Evolutionary conservation across 139 green algal genomes (phyloP), one percentile per base, ranked within the genome.

Genomic region (Gonium pectorale): DNA sequence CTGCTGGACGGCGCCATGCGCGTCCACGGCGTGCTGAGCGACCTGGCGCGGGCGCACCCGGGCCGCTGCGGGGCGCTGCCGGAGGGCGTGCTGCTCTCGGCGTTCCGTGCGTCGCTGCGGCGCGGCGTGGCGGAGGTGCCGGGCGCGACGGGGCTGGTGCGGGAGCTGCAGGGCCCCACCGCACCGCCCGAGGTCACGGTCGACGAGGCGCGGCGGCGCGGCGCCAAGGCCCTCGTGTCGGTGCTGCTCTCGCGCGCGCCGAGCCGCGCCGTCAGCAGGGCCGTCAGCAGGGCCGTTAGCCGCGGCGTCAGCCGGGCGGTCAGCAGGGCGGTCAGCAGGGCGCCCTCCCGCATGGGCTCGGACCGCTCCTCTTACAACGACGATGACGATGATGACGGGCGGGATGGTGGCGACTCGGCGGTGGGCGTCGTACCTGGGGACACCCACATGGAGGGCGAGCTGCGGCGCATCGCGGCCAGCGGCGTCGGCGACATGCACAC

Each of bases 101-200:
- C 68, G 26, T 85, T 85, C 79, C 64, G 46, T 5, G 37, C 46
- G 21, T 64, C 79, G 64, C 64, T 85, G 64, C 79, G 64, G 64
- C 31, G 35, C 5, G 64, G 64, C 29, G 79, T 85, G 33, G 11
- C 46, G 31, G 79, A 85, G 64, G 63, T 71, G 37, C 27, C 79
- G 64, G 79, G 79, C 35, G 64, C 79, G 37, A 5, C 26, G 37
- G 46, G 26, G 44, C 79, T 77, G 64, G 79, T 77, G 64, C 79
- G 64, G 27, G 77, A 83, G 62, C 77, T 83, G 77, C 77, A 83
- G 62, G 77, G 77, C 9, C 77, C 77, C 60, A 83, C 77, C 19
- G 77, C 77, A 19, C 77, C 77, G 40, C 77, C 62, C 21, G 77
- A 83, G 60, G 49, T 83, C 43, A 83, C 37, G 8, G 59, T 83